Evolutionary conservation across 2,329 filamentous ascomycete species (phyloP).

Genomic region (Pseudogymnoascus sp.): DNA sequence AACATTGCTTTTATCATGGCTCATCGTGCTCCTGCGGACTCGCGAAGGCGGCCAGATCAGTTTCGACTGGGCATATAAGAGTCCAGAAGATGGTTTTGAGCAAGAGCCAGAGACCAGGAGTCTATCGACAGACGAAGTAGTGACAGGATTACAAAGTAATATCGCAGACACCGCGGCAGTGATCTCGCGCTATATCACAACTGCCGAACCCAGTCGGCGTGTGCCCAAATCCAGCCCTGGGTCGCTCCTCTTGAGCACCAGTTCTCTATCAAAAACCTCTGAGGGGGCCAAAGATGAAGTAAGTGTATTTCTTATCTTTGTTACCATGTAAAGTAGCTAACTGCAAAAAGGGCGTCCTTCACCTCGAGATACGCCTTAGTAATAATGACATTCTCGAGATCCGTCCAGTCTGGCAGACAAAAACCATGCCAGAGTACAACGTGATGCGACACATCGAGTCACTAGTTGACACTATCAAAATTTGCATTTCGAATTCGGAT

Average conservation of each 20-base stretch:
- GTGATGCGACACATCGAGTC: conserved; percentile 36
- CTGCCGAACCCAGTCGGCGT: neutral
- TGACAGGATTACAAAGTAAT: conserved; percentile 28
- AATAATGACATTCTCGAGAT: conserved; percentile 27
- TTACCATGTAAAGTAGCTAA: conserved; percentile 15
- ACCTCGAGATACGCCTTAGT: conserved; percentile 28
- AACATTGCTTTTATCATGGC: conserved; percentile 37
- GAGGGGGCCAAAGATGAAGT: conserved; percentile 23
- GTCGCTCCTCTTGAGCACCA: conserved; percentile 17
- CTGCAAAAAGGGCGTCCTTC: conserved; percentile 25
- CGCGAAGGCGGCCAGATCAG: conserved; percentile 32
- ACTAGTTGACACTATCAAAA: conserved; percentile 34
- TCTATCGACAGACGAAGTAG: conserved; percentile 29
- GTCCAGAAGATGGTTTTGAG: conserved; percentile 13
- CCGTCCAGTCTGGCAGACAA: conserved; percentile 35
- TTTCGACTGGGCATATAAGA: conserved; percentile 35
- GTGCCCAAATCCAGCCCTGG: neutral
- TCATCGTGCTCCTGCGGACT: conserved; percentile 37
- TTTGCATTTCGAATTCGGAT: conserved; percentile 27
- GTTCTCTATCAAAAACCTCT: conserved; percentile 9
- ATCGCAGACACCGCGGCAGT: conserved; percentile 24
- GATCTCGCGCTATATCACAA: conserved; percentile 25
- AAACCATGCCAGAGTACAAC: conserved; percentile 37
- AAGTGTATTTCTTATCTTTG: conserved; percentile 11
- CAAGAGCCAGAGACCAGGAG: conserved; percentile 16